Evolutionary conservation across 2,329 filamentous ascomycete species (phyloP), one percentile per base, ranked within the genome.

Genomic region (Phyllosticta ampelicida): DNA sequence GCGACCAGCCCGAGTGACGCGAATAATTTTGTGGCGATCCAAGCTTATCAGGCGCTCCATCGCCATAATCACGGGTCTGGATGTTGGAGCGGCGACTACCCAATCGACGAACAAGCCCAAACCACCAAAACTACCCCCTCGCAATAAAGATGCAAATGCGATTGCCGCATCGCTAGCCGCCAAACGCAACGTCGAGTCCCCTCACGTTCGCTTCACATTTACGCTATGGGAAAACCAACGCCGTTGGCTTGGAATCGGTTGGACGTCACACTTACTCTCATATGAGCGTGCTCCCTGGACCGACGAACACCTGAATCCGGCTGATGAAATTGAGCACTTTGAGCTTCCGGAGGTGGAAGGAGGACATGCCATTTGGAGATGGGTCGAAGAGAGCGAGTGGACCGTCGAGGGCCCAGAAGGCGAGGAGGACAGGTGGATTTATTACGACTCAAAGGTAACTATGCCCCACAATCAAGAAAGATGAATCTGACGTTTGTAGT

Each of bases 171-270:
- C 71, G 11, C 62, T 75, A n/a, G 65, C 66, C 29, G 71, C 73
- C 19, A 74, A 74, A 61, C 69, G 70, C 21, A 56, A 52, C 11
- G 71, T 71, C 29, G 68, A 70, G 28, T 86, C 87, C 4, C 83
- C 90, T 0, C 90, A 91, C 1, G 89, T 99, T 13, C 88, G 90
- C 51, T 99, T 99, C 67, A 99, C 94, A 0, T 99, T 99, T 62
- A 91, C 94, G 53, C 80, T 99, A 2, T 97, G 91, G 67, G 94
- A 99, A 71, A 99, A 99, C 65, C 94, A 99, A 72, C 83, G 94
- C 49, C 83, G 94, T 55, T 99, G 94, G 94, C 76, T 99, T 3
- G 92, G 91, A 1, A 80, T 99, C 11, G 94, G 94, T 0, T 99
- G 94, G 91, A 97, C 94, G 0, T 86, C 86, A 2, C 95, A 86